These are phyloP conservation scores for Pochonia chlamydosporia DNA, from an alignment of 2,329 filamentous ascomycete species.

Conservation along the genomic window DNA sequence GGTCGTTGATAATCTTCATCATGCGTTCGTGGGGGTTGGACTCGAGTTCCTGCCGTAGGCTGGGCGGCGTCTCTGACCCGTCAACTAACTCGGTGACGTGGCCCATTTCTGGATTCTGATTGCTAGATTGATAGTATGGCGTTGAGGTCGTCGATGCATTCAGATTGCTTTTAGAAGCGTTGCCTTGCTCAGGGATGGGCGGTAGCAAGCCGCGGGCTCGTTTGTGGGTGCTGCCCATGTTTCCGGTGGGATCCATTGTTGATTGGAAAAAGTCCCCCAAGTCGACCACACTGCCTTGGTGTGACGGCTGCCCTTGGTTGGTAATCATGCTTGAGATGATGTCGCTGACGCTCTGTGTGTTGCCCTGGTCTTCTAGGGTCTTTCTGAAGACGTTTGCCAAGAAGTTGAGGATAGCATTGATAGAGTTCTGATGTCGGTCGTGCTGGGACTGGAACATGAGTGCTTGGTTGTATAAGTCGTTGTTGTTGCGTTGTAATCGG, in stretches of 20 bases:
- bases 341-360: constrained; percentile 71
- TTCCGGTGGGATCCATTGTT: constrained; percentile 30
- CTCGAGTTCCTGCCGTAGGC: constrained; percentile 50
- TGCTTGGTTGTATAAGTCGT: constrained; percentile 82
- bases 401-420: constrained; percentile 97
- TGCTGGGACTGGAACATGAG: constrained; percentile 86
- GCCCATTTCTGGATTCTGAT: constrained; percentile 41
- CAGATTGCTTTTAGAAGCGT: constrained; percentile 18
- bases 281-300: constrained; percentile 54
- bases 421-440: constrained; percentile 95
- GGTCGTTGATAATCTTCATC: constrained; percentile 61
- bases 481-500: constrained; percentile 77
- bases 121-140: constrained; percentile 17
- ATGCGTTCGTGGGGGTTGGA: constrained; percentile 54
- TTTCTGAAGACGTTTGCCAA: constrained; percentile 94
- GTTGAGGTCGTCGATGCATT: constrained; percentile 22
- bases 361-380: constrained; percentile 71
- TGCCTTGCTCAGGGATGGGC: constrained; percentile 40
- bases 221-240: constrained; percentile 39
- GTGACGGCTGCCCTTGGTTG: constrained; percentile 39
- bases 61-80: constrained; percentile 42
- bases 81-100: constrained; percentile 59
- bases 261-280: constrained; percentile 52
- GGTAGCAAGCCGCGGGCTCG: constrained; percentile 49
- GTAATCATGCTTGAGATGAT: constrained; percentile 75